Evolutionary conservation across 2,329 filamentous ascomycete genomes (phyloP).

Genomic region (Ophiostoma ulmi): DNA sequence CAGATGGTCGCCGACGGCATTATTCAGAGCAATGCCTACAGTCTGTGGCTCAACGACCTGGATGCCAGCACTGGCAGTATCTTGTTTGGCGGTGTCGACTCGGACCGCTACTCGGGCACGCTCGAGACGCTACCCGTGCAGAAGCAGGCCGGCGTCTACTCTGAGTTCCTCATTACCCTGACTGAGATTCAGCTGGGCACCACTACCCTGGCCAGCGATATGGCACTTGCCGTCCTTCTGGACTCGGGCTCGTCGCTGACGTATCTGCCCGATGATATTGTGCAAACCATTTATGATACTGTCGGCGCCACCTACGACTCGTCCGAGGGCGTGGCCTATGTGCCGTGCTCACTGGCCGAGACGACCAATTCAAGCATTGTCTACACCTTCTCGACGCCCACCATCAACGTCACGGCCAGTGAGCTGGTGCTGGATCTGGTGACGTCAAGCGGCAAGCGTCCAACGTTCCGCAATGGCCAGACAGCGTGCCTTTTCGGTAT

Average conservation of each 20-base stretch:
- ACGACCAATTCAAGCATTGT: conserved; percentile 40
- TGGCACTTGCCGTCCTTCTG: conserved; percentile 59
- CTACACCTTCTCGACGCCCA: conserved; percentile 51
- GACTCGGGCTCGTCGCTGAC: conserved; percentile 66
- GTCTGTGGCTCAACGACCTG: conserved; percentile 70
- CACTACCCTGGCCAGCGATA: conserved; percentile 40
- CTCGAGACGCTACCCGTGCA: conserved; percentile 65
- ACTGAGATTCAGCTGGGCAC: conserved; percentile 50
- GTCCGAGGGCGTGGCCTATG: conserved; percentile 51
- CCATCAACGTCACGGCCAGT: conserved; percentile 52
- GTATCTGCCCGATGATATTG: conserved; percentile 57
- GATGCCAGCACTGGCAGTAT: conserved; percentile 61
- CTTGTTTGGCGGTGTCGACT: conserved; percentile 71
- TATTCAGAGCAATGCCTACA: conserved; percentile 65
- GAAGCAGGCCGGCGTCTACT: conserved; percentile 45
- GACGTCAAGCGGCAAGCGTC: conserved; percentile 43
- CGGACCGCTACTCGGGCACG: conserved; percentile 55
- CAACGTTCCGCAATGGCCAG: conserved; percentile 49
- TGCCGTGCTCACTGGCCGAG: conserved; percentile 51
- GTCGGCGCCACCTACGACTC: conserved; percentile 57
- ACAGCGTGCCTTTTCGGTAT: conserved; percentile 64
- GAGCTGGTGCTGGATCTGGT: conserved; percentile 55
- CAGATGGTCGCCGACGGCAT: conserved; percentile 56
- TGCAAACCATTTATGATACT: conserved; percentile 50
- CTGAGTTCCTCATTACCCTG: conserved; percentile 65